Evolutionary conservation across 2,329 filamentous ascomycete species (phyloP).

Genomic region (Scorias spongiosa): DNA sequence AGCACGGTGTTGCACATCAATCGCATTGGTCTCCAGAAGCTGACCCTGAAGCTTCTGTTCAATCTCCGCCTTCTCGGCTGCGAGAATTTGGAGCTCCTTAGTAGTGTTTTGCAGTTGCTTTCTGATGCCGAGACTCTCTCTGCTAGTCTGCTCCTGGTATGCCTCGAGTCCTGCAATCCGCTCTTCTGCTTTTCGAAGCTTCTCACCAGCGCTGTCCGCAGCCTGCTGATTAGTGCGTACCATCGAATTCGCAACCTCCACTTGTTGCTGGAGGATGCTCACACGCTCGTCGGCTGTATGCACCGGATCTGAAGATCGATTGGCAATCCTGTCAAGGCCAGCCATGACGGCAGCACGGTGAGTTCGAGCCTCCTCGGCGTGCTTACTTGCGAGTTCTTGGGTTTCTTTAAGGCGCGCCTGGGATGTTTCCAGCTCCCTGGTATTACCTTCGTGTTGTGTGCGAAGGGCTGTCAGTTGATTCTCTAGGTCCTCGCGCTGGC

Average conservation of each 20-base stretch:
- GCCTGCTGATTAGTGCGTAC: constrained; percentile 82
- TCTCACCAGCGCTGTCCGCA: constrained; percentile 73
- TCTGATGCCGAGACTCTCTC: constrained; percentile 78
- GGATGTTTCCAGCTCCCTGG: constrained; percentile 58
- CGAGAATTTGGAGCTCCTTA: constrained; percentile 68
- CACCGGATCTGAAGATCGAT: constrained; percentile 36
- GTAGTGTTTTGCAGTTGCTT: constrained; percentile 77
- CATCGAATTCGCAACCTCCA: constrained; percentile 60
- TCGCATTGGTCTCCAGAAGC: constrained; percentile 85
- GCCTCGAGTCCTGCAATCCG: constrained; percentile 91
- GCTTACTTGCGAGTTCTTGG: constrained; percentile 74
- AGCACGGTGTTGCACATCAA: constrained; percentile 80
- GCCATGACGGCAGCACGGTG: constrained; percentile 71
- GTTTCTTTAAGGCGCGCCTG: constrained; percentile 65
- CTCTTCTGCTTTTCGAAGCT: constrained; percentile 83
- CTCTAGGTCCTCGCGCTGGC: constrained; percentile 60
- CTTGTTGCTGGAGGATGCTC: constrained; percentile 60
- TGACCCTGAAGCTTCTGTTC: constrained; percentile 71
- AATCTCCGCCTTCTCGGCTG: constrained; percentile 65
- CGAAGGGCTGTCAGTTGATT: constrained; percentile 61
- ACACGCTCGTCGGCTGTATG: constrained; percentile 50
- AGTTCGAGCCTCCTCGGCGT: constrained; percentile 72
- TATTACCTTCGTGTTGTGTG: constrained; percentile 67
- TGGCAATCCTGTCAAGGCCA: constrained; percentile 60
- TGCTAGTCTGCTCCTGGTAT: constrained; percentile 92